phyloP scores from a whole-genome alignment of 192 early-diverging fungal genomes.

The Mortierella hygrophila region DNA sequence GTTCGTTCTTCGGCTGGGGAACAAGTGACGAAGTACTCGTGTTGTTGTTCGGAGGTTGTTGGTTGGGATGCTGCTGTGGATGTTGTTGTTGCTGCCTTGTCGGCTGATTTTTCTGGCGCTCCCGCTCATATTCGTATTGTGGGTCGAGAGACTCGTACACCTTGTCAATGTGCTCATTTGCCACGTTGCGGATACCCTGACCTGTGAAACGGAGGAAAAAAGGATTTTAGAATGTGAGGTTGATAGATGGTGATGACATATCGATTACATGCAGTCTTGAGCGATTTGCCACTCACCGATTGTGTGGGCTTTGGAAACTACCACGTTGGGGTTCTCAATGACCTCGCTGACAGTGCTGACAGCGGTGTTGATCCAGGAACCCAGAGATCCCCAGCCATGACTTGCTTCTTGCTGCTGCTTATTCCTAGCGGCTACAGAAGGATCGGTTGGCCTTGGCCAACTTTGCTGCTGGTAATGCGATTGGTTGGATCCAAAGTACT shows the following conservation, averaged over 20 bases:
- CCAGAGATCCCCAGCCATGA: slow-evolving; percentile 43
- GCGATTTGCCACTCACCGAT: slow-evolving; percentile 16
- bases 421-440: background rate
- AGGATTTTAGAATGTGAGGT: background rate
- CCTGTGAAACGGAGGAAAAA: background rate
- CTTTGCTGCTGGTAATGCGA: background rate
- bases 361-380: slow-evolving; percentile 50
- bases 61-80: background rate
- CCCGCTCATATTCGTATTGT: slow-evolving; percentile 43
- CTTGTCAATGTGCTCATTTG: slow-evolving; percentile 47
- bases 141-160: slow-evolving; percentile 55
- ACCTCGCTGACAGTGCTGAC: slow-evolving; percentile 51
- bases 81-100: background rate
- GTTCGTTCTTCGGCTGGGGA: background rate
- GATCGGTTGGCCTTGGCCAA: background rate
- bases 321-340: slow-evolving; percentile 50
- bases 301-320: slow-evolving; percentile 42
- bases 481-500: background rate
- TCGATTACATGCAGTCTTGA: background rate
- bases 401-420: slow-evolving; percentile 6
- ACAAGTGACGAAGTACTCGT: background rate
- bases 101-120: slow-evolving; percentile 18
- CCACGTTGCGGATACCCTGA: slow-evolving; percentile 45
- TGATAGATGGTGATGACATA: background rate
- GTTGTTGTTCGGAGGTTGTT: background rate